Conservation (phyloP, 1,284 basidiomycete genomes). For the Leccinum huronense region DNA sequence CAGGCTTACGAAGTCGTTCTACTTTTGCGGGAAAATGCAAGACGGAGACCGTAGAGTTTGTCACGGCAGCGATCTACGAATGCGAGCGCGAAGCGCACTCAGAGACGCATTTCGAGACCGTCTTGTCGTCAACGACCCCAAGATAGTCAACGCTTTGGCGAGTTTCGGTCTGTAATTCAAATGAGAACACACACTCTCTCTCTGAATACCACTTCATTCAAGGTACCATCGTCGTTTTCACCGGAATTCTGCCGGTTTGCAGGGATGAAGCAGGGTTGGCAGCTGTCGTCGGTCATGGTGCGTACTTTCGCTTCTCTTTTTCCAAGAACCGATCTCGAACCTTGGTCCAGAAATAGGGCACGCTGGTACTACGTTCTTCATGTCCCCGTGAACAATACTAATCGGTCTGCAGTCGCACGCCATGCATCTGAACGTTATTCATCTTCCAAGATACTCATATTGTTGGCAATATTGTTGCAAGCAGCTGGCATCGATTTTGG, state of each 20-base stretch:
- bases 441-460: conserved; percentile 53
- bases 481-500: conserved; percentile 56
- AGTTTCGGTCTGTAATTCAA: conserved; percentile 56
- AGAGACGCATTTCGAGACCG: no score
- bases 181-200: background rate
- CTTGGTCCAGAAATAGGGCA: conserved; percentile 75
- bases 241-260: conserved; percentile 83
- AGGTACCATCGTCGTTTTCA: conserved; percentile 84
- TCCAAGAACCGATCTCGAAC: conserved; percentile 1
- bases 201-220: conserved; percentile 18
- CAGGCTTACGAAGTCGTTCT: no score
- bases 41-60: no score
- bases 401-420: conserved; percentile 56
- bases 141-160: conserved; percentile 80
- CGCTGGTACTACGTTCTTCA: conserved; percentile 48
- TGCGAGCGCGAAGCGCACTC: no score
- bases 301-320: conserved; percentile 21
- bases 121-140: conserved; percentile 76
- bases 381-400: conserved; percentile 5
- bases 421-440: conserved; percentile 74
- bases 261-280: conserved; percentile 82
- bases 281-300: conserved; percentile 84
- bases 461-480: conserved; percentile 51
- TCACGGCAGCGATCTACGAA: no score
- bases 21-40: no score